Evolutionary conservation across 305 asterid genomes (phyloP).

Genomic region (Fraxinus sp.): DNA sequence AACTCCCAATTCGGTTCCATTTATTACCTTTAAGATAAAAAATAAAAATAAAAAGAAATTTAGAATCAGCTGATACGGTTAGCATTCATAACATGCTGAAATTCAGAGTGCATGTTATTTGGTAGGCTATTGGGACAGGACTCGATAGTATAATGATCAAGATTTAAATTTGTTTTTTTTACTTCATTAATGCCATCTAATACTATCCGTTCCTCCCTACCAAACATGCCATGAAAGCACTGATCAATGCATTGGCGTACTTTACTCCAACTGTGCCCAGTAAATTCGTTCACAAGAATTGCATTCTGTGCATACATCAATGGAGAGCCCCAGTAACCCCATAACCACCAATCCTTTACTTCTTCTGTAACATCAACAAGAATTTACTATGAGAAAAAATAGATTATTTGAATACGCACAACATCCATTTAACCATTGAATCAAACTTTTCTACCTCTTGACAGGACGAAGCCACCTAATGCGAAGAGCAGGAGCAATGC

Average conservation of each 20-base stretch:
- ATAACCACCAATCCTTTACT: conserved; percentile 67
- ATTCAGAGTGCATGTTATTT: neutral
- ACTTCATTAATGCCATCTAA: neutral
- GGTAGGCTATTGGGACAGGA: neutral
- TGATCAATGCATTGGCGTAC: conserved; percentile 33
- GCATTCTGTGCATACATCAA: conserved; percentile 75
- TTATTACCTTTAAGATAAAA: neutral
- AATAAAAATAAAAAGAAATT: neutral
- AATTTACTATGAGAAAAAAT: conserved; percentile 15
- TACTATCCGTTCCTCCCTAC: neutral
- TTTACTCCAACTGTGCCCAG: conserved; percentile 57
- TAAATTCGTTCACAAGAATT: conserved; percentile 61
- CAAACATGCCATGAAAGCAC: neutral
- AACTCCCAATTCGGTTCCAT: conserved; percentile 22
- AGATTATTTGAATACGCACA: neutral
- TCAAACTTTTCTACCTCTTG: conserved; percentile 40
- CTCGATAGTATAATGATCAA: neutral
- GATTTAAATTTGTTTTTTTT: neutral
- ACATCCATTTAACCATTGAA: conserved; percentile 11
- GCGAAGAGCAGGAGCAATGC: conserved; percentile 55
- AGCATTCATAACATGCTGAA: neutral
- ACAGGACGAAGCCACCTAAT: conserved; percentile 63
- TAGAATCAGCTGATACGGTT: conserved; percentile 3
- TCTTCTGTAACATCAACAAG: conserved; percentile 40
- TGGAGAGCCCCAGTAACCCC: conserved; percentile 80